Percentiles rank a stretch among this genome's conserved stretches.
phyloP scores from a whole-genome alignment of 2,329 filamentous ascomycete genomes.

The Verticillium albo-atrum region DNA sequence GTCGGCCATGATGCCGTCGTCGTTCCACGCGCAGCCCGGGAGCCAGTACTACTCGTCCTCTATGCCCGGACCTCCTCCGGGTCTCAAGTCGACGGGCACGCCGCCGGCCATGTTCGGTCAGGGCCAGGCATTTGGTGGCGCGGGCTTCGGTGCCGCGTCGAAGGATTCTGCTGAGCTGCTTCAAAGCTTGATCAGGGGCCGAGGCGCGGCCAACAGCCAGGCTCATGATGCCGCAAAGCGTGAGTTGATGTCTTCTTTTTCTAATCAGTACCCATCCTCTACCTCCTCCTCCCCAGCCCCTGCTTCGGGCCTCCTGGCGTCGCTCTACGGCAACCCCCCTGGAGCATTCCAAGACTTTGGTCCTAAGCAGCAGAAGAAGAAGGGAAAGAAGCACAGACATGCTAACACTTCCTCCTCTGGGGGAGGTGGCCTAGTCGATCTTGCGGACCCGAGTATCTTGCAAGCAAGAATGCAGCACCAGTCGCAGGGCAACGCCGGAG shows the following conservation, averaged over 20 bases:
- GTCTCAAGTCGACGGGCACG: constrained; percentile 90
- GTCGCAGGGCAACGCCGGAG: constrained; percentile 77
- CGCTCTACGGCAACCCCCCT: constrained; percentile 84
- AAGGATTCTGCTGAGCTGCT: constrained; percentile 76
- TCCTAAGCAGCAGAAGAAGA: constrained; percentile 99
- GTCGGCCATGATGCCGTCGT: constrained; percentile 76
- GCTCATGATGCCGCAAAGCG: constrained; percentile 87
- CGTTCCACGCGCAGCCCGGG: constrained; percentile 54
- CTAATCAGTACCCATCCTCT: constrained; percentile 80
- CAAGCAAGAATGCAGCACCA: constrained; percentile 94
- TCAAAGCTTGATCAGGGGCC: constrained; percentile 74
- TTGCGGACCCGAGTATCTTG: constrained; percentile 99
- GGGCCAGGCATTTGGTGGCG: constrained; percentile 73
- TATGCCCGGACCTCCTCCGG: constrained; percentile 89
- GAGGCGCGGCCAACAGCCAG: constrained; percentile 63
- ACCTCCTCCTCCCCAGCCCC: constrained; percentile 78
- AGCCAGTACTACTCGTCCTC: constrained; percentile 77
- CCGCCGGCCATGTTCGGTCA: constrained; percentile 95
- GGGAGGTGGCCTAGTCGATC: constrained; percentile 99
- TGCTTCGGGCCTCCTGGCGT: constrained; percentile 85
- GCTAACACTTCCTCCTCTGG: constrained; percentile 99
- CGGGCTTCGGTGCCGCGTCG: constrained; percentile 57
- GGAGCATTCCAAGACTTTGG: constrained; percentile 87
- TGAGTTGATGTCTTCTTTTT: constrained; percentile 95
- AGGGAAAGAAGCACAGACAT: constrained; percentile 99